Evolutionary conservation across 1,284 basidiomycete genomes (phyloP).

Genomic region (Irpex sp.): DNA sequence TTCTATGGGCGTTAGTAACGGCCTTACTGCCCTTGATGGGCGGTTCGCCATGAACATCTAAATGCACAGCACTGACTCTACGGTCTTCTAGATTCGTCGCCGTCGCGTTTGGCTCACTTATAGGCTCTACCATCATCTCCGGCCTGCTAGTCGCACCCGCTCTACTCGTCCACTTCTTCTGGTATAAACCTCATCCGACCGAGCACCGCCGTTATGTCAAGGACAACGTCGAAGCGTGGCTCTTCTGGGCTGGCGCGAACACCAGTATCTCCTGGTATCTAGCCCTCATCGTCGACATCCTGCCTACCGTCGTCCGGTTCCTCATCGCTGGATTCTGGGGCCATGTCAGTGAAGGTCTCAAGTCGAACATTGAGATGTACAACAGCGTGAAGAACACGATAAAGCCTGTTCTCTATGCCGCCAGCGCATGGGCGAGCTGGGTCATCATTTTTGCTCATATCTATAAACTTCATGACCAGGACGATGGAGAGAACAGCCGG

Average conservation of each 20-base stretch:
- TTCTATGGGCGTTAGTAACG: background rate
- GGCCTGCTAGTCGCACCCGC: conserved; percentile 54
- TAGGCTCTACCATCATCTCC: conserved; percentile 64
- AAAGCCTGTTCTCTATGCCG: conserved; percentile 65
- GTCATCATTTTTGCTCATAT: conserved; percentile 61
- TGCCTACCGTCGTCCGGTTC: conserved; percentile 49
- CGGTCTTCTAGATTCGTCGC: conserved; percentile 42
- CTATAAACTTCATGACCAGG: conserved; percentile 45
- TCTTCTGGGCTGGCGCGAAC: conserved; percentile 75
- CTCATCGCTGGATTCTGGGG: conserved; percentile 61
- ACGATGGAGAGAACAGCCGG: conserved; percentile 37
- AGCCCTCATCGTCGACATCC: conserved; percentile 60
- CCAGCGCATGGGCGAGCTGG: conserved; percentile 65
- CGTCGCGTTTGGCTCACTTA: conserved; percentile 62
- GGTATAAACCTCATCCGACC: conserved; percentile 55
- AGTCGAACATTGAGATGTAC: conserved; percentile 62
- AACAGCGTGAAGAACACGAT: conserved; percentile 60
- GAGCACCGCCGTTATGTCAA: conserved; percentile 53
- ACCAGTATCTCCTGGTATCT: conserved; percentile 72
- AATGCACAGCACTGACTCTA: background rate
- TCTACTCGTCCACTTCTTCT: conserved; percentile 59
- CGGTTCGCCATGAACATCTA: background rate
- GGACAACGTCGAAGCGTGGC: conserved; percentile 68
- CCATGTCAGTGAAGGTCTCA: conserved; percentile 64
- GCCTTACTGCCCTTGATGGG: background rate